Evolutionary conservation across 345 rosid species (phyloP), one percentile per base, ranked within the genome.

Genomic region (Ailanthus altissimus): DNA sequence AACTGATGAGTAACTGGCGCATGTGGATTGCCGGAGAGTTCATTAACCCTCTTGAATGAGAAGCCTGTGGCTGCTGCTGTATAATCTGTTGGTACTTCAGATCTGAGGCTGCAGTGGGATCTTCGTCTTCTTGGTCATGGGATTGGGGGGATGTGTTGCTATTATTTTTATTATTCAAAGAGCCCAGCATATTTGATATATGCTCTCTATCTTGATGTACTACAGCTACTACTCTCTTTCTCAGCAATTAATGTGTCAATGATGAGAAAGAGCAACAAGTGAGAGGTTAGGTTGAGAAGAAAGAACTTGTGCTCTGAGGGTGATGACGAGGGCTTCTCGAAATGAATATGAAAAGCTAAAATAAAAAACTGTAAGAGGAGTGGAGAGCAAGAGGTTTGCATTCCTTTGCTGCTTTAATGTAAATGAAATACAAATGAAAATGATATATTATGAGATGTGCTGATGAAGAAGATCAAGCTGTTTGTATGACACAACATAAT

Each of bases 1-100:
- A 88, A 25, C 79, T 88, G 73, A 88, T 77, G 26, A 93, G 97
- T 11, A 95, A 81, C 82, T 89, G 97, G 50, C 92, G 94, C 83
- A 91, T 82, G 54, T 91, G 89, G 77, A 81, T 64, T 58, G 87
- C 79, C 7, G 90, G 82, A n/a, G 58, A 60, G 11, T 57, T 72
- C n/a, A 74, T 14, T 40, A 63, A 36, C 9, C 67, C 67, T n/a
- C 67, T 40, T n/a, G 47, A 65, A 32, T 67, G 78, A 25, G 75
- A 32, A 11, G 3, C 0, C 40, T 45, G 13, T 1, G 80, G 73
- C 46, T 45, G 79, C 40, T 50, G 72, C 10, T 64, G 68, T 18
- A 14, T 40, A 16, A 50, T 57, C 54, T 57, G 86, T 16, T 77
- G 80, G 40, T 49, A 69, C n/a, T 67, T 85, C 50, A 83, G 91